A percentile compares a stretch with the other conserved stretches of the same genome.
Evolutionary conservation across 208 protist genomes (phyloP).

Genomic region (Novymonas esmeraldas): DNA sequence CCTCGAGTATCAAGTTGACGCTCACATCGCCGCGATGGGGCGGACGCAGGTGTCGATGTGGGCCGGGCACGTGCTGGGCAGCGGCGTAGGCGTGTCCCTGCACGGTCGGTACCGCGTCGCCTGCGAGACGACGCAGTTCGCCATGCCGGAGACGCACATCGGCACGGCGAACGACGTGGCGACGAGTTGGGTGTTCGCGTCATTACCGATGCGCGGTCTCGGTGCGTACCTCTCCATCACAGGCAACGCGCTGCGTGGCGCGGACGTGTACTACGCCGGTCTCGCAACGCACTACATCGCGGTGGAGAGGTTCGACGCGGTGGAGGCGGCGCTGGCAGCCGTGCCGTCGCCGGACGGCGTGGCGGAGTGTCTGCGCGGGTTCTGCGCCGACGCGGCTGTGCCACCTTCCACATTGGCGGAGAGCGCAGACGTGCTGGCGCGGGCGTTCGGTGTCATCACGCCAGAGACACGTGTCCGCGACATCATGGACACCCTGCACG

Average conservation of each 20-base stretch:
- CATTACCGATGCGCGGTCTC: constrained; percentile 46
- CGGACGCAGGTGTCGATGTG: constrained; percentile 77
- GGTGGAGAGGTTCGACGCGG: constrained; percentile 25
- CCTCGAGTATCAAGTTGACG: constrained; percentile 72
- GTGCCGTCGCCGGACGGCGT: constrained; percentile 26
- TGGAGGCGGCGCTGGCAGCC: constrained; percentile 38
- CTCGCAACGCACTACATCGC: constrained; percentile 81
- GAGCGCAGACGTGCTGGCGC: constrained; percentile 28
- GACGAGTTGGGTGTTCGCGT: constrained; percentile 63
- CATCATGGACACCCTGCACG: constrained; percentile 41
- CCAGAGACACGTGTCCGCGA: constrained; percentile 42
- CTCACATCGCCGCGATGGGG: constrained; percentile 65
- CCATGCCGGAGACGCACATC: constrained; percentile 87
- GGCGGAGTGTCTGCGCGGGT: constrained; percentile 37
- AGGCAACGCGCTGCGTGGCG: constrained; percentile 72
- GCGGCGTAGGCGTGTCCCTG: constrained; percentile 80
- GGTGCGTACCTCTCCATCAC: constrained; percentile 84
- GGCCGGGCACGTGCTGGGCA: constrained; percentile 85
- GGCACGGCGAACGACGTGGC: constrained; percentile 73
- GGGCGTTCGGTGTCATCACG: constrained; percentile 40
- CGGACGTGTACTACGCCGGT: constrained; percentile 63
- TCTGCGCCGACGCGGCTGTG: constrained; percentile 23
- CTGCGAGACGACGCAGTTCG: constrained; percentile 77
- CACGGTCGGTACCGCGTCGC: constrained; percentile 76
- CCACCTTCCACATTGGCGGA: constrained; percentile 55